Conservation (phyloP, 352 stramenopile genomes). For the Phytophthora boehmeriae region DNA sequence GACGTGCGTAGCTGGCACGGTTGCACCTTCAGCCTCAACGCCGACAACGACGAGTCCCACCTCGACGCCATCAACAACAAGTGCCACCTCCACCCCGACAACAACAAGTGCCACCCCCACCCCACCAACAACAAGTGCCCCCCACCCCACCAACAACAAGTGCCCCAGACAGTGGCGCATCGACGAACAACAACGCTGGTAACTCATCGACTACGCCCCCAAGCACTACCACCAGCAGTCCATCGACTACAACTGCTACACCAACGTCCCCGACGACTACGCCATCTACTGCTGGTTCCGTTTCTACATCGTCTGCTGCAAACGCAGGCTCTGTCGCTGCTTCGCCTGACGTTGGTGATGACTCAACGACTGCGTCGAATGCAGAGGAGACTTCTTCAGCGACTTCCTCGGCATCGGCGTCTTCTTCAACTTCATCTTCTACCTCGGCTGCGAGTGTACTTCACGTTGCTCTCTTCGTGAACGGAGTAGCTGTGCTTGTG, state of each 20-base stretch:
- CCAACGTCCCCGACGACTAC: constrained; percentile 6
- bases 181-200: too few species aligned
- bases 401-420: constrained; percentile 15
- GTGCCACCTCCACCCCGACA: neutral
- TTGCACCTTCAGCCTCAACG: constrained; percentile 17
- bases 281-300: constrained; percentile 20
- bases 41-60: constrained; percentile 6
- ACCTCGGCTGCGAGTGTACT: constrained; percentile 25
- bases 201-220: constrained; percentile 11
- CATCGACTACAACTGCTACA: constrained; percentile 13
- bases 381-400: constrained; percentile 15
- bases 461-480: constrained; percentile 23
- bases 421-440: constrained; percentile 23
- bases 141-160: neutral
- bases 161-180: too few species aligned
- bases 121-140: neutral
- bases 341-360: constrained; percentile 27
- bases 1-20: constrained; percentile 40
- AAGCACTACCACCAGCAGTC: constrained; percentile 6
- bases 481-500: constrained; percentile 27
- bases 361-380: constrained; percentile 11
- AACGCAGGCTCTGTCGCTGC: constrained; percentile 36
- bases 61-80: constrained; percentile 3
- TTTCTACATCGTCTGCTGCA: constrained; percentile 31
- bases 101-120: constrained; percentile 6